These are phyloP conservation scores for Spizellomyces punctatus DNA, from an alignment of 192 early-diverging fungal species.

Conservation along the genomic window DNA sequence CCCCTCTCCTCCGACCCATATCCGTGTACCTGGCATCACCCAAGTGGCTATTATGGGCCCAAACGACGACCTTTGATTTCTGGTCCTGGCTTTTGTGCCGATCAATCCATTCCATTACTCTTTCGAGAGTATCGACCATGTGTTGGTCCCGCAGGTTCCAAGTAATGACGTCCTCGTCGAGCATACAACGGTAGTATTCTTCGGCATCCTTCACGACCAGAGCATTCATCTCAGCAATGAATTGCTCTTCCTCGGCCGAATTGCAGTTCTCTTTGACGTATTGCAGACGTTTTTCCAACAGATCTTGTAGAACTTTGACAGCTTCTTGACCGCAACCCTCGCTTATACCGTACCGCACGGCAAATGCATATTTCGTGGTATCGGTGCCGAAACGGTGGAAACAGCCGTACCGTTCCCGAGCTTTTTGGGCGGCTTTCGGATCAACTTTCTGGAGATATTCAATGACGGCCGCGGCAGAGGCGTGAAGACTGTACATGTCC, in stretches of 20 bases:
- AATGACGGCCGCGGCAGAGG: conserved; percentile 2
- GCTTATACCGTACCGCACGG: conserved; percentile 4
- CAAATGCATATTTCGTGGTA: conserved; percentile 12
- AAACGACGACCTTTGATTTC: conserved; percentile 15
- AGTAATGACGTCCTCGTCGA: conserved; percentile 16
- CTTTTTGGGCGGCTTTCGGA: conserved; percentile 8
- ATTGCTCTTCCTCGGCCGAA: background rate
- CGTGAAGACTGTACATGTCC: conserved; percentile 18
- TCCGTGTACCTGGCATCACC: conserved; percentile 17
- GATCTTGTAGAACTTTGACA: conserved; percentile 14
- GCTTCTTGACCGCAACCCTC: conserved; percentile 12
- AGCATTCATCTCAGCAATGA: conserved; percentile 24
- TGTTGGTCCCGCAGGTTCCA: conserved; percentile 19
- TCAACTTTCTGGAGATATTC: conserved; percentile 3
- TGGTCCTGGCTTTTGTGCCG: background rate
- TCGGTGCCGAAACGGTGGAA: conserved; percentile 8
- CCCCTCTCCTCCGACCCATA: conserved; percentile 20
- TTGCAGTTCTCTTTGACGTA: conserved; percentile 2
- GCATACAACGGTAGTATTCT: conserved; percentile 26
- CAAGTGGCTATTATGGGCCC: conserved; percentile 23
- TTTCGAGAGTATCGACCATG: conserved; percentile 11
- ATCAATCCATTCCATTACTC: background rate
- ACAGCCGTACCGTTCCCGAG: conserved; percentile 9
- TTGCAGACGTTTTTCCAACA: background rate
- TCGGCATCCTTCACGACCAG: conserved; percentile 21